Conservation (phyloP, 495 filamentous ascomycete genomes). For the Aspergillus incahuasiensis region DNA sequence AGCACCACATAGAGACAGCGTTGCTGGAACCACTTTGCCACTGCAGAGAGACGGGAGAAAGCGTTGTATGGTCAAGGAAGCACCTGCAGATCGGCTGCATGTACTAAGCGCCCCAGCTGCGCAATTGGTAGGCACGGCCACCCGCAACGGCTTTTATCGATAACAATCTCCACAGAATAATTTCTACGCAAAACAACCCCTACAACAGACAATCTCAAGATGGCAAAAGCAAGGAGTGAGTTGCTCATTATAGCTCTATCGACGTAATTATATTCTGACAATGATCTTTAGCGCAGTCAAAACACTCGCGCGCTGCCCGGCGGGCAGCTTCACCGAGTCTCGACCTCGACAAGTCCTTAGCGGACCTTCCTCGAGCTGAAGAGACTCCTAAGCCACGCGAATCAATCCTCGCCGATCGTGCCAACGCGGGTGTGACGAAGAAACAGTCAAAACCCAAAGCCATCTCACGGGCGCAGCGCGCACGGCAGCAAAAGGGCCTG, state of each 20-base stretch:
- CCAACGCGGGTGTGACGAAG: conserved; percentile 60
- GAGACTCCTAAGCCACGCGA: conserved; percentile 48
- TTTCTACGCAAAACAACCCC: conserved; percentile 12
- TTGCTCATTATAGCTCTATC: background rate
- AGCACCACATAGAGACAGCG: conserved; percentile 22
- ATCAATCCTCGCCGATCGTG: conserved; percentile 54
- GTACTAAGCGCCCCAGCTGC: conserved; percentile 23
- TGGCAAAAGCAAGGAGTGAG: conserved; percentile 48
- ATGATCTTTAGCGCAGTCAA: conserved; percentile 32
- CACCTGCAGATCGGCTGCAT: conserved; percentile 13
- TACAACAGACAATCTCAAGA: conserved; percentile 19
- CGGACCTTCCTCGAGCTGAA: conserved; percentile 51
- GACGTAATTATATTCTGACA: conserved; percentile 15
- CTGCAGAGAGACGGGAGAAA: background rate
- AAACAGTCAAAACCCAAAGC: conserved; percentile 58
- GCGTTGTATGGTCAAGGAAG: background rate
- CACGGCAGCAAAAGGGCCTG: conserved; percentile 64
- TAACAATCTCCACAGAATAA: conserved; percentile 35
- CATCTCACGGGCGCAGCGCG: conserved; percentile 58
- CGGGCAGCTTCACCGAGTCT: conserved; percentile 67
- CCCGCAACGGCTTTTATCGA: conserved; percentile 39
- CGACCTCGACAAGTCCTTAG: conserved; percentile 72
- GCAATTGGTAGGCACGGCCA: conserved; percentile 21
- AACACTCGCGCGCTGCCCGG: conserved; percentile 69
- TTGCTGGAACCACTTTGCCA: conserved; percentile 19